Conservation (phyloP, 2,329 filamentous ascomycete genomes). For the Alternaria longipes region DNA sequence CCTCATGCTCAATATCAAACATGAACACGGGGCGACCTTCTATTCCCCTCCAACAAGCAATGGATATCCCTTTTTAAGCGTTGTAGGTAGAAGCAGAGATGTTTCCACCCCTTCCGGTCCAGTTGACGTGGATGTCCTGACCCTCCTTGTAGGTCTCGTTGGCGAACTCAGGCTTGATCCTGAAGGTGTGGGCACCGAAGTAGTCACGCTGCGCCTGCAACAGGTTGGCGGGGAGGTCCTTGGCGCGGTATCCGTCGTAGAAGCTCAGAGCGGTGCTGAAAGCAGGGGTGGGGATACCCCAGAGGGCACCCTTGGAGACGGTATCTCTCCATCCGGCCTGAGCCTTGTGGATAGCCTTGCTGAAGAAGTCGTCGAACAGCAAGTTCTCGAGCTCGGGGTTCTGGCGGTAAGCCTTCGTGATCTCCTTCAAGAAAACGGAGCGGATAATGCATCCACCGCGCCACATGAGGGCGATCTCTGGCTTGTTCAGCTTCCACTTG, state of each 20-base stretch:
- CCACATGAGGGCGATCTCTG: slow-evolving; percentile 99
- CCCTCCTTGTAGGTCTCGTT: slow-evolving; percentile 81
- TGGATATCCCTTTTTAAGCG: slow-evolving; percentile 19
- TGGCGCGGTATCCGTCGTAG: slow-evolving; percentile 98
- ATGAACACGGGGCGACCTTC: slow-evolving; percentile 16
- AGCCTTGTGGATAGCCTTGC: slow-evolving; percentile 96
- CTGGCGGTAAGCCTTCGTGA: slow-evolving; percentile 90
- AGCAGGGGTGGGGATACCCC: slow-evolving; percentile 94
- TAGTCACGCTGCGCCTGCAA: slow-evolving; percentile 99
- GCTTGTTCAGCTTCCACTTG: slow-evolving; percentile 99
- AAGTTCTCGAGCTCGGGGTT: slow-evolving; percentile 97
- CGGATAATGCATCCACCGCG: slow-evolving; percentile 99
- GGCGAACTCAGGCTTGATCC: slow-evolving; percentile 62
- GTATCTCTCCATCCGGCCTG: slow-evolving; percentile 71
- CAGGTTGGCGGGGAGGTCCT: slow-evolving; percentile 96
- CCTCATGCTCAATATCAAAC: slow-evolving; percentile 20
- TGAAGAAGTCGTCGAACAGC: slow-evolving; percentile 99
- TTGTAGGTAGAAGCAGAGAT: slow-evolving; percentile 77
- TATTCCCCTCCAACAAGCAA: slow-evolving; percentile 26
- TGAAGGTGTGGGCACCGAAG: slow-evolving; percentile 77
- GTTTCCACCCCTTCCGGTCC: slow-evolving; percentile 97
- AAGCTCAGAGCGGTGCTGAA: slow-evolving; percentile 98
- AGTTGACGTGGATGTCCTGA: slow-evolving; percentile 98
- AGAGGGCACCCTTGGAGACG: slow-evolving; percentile 87
- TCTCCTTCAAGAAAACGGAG: slow-evolving; percentile 99